Base-by-base conservation (phyloP, 495 filamentous ascomycete species). In the Trichoderma gamsii region DNA sequence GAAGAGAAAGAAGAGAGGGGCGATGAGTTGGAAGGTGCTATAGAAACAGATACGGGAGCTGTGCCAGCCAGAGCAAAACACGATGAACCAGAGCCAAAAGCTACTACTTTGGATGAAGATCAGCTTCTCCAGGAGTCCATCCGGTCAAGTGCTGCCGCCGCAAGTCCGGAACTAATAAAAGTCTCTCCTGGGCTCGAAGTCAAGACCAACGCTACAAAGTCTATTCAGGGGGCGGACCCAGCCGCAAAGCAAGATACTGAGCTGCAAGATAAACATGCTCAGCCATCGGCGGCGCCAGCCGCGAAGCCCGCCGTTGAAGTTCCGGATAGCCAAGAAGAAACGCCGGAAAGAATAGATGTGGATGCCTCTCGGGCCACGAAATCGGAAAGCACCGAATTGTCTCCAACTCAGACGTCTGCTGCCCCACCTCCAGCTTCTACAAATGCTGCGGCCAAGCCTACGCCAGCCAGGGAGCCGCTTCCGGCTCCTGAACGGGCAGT, bases 401-500 rank as follows among this genome's bases (percentile, higher is more conserved):
- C 27, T 68, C 63, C 41, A 65, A 25, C 44, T 46, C 41, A 32
- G 29, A 3, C 64, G 32, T 35, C 29, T 15, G 15, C 4, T 25
- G 27, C 11, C 56, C 25, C 56, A 16, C 35, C 35, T n/a, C 63
- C 8, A 13, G 35, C n/a, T 41, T 43, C 63, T 41, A 65, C 35
- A 3, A 65, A 65, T 35, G 32, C 16, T 35, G 13, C 25, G 25
- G 41, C 8, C 11, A 65, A 65, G 12, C 35, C 63, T 35, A 23
- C 63, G 8, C 32, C 35, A 21, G 16, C 35, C 11, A 56, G 32
- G 9, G 52, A 67, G 12, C 16, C 70, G 35, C 73, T 76, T 32
- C 70, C 77, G 8, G 73, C 77, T 16, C 77, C 81, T 25, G 85
- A 85, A 73, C 80, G 83, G 66, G 88, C 87, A 84, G 89, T 81